Evolutionary conservation across 2,329 filamentous ascomycete species (phyloP).

Genomic region (Aspergillus japonicus): DNA sequence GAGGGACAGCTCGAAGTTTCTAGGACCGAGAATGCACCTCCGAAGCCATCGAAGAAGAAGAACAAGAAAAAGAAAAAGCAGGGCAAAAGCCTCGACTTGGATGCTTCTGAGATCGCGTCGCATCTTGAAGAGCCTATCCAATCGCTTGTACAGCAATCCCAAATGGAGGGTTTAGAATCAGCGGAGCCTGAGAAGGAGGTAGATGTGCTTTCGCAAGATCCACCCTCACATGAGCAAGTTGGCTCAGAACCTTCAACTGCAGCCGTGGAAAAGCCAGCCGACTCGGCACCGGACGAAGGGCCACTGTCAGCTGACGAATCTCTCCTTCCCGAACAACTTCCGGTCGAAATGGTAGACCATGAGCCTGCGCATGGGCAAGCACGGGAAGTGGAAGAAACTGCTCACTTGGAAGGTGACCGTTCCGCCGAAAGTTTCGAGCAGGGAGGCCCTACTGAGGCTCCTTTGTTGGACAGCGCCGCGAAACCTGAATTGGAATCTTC

Average conservation of each 20-base stretch:
- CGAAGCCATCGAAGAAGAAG: conserved; percentile 28
- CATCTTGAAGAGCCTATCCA: not conserved
- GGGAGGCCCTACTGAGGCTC: not conserved
- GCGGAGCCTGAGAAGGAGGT: not conserved
- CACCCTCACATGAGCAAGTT: not conserved
- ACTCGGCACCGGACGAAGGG: not conserved
- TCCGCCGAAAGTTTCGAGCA: not conserved
- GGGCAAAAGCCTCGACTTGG: conserved; percentile 20
- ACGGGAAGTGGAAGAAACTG: not conserved
- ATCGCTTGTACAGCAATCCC: not conserved
- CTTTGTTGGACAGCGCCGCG: not conserved
- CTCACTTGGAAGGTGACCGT: not conserved
- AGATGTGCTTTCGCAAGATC: not conserved
- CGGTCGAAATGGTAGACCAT: not conserved
- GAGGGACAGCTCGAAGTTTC: conserved; percentile 10
- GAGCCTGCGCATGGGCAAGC: not conserved
- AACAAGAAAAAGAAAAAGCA: conserved; percentile 41
- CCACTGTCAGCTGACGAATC: not conserved
- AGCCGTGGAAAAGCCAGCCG: not conserved
- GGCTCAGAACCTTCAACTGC: not conserved
- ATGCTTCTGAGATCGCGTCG: conserved; percentile 16
- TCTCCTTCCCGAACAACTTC: not conserved
- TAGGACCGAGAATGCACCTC: conserved; percentile 15
- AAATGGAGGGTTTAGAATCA: too few species aligned
- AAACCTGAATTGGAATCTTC: conserved; percentile 2